These are phyloP conservation scores for Eragrostis curvula DNA, from an alignment of 176 grass and related monocot species.

Conservation along the genomic window DNA sequence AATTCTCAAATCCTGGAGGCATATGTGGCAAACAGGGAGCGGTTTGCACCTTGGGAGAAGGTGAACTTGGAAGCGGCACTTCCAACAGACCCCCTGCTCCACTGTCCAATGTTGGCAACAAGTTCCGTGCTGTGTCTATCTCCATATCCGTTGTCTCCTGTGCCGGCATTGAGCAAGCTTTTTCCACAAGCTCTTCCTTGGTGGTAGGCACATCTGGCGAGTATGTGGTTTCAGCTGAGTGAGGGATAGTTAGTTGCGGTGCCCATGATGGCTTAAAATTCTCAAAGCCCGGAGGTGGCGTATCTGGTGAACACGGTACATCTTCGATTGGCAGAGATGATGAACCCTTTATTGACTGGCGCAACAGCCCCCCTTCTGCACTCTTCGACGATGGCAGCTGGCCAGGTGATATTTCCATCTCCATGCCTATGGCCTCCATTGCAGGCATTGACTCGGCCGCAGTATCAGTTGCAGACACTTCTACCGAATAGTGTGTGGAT, in stretches of 20 bases:
- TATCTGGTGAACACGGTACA: slow-evolving; percentile 46
- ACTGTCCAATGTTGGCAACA: slow-evolving; percentile 17
- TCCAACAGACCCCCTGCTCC: slow-evolving; percentile 15
- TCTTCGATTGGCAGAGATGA: slow-evolving; percentile 4
- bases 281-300: slow-evolving; percentile 48
- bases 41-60: slow-evolving; percentile 17
- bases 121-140: neutral
- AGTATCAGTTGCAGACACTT: neutral
- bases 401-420: neutral
- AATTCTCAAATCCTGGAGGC: slow-evolving; percentile 47
- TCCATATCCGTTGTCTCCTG: slow-evolving; percentile 28
- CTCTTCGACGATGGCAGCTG: neutral
- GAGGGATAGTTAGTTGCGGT: slow-evolving; percentile 11
- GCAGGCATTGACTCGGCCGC: neutral
- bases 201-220: slow-evolving; percentile 13
- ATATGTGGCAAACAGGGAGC: slow-evolving; percentile 19
- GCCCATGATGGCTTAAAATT: slow-evolving; percentile 45
- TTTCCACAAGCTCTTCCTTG: slow-evolving; percentile 27
- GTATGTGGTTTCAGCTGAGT: slow-evolving; percentile 4
- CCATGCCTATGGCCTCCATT: neutral
- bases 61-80: slow-evolving; percentile 14
- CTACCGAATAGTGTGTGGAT: slow-evolving; percentile 23
- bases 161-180: neutral
- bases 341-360: neutral
- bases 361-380: neutral